Evolutionary conservation across 441 rosid species (phyloP), one percentile per base, ranked within the genome.

Genomic region (Aquilaria agallochum): DNA sequence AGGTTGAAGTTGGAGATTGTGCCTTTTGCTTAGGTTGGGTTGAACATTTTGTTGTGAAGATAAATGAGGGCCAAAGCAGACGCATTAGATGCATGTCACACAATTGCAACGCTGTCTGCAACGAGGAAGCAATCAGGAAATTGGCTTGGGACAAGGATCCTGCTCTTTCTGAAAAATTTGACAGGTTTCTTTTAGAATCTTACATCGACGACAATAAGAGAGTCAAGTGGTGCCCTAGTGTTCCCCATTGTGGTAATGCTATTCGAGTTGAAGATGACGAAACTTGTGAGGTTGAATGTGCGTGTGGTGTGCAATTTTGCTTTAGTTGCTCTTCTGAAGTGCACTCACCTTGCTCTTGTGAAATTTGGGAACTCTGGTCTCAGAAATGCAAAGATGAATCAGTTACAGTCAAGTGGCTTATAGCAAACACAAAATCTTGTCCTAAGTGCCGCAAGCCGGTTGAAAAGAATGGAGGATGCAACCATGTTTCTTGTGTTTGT

Each of bases 201-300:
- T 88, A 90, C 65, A 81, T 90, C 12, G 97, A 90, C 69, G 97
- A 90, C 65, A 90, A 90, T 67, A 86, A 63, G 67, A 79, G 75
- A 85, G 95, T 83, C 59, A 90, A 86, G 74, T 90, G 97, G 93
- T 90, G 95, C 72, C 97, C 97, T 5, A 90, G 97, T 71, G 72
- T 79, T 69, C 95, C 95, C 3, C 97, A 86, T 59, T 90, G 97
- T 55, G 95, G 97, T 63, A 84, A 90, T 75, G 97, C 95, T 0
- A 78, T 90, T 63, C 76, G 76, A 46, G 77, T 72, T 42, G 93
- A 84, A 80, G 83, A 81, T 58, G 88, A 83, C 55, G 81, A 69
- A 68, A 68, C 72, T 58, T 83, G 79, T 50, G 97, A 90, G 78
- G 91, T 90, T 14, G 91, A 88, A 70, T 90, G 97, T 68, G 74